phyloP scores from a whole-genome alignment of 1,139 yeast genomes.

The Schizosaccharomyces versatilis region DNA sequence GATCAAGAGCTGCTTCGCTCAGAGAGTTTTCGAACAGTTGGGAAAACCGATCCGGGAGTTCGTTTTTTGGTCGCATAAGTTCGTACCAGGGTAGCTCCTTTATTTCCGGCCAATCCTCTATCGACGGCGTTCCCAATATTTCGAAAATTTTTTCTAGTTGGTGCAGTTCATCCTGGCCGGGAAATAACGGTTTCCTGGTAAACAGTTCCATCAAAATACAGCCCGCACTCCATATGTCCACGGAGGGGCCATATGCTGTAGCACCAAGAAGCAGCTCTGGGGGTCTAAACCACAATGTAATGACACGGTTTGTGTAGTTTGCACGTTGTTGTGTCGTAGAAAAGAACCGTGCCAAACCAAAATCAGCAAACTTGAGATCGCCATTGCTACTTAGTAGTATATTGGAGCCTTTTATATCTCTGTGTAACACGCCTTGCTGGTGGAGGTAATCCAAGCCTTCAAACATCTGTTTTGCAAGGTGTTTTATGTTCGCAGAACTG shows the following conservation, averaged over 20 bases:
- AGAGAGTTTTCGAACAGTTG: slow-evolving; percentile 24
- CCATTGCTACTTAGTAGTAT: slow-evolving; percentile 57
- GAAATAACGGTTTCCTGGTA: slow-evolving; percentile 53
- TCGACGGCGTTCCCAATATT: slow-evolving; percentile 68
- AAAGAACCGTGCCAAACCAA: slow-evolving; percentile 58
- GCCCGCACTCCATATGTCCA: slow-evolving; percentile 95
- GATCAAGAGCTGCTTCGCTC: slow-evolving; percentile 37
- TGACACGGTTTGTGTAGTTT: slow-evolving; percentile 80
- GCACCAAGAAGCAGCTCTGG: slow-evolving; percentile 83
- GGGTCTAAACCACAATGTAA: slow-evolving; percentile 91
- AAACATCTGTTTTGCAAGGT: slow-evolving; percentile 50
- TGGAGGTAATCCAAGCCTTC: slow-evolving; percentile 70
- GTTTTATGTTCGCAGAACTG: slow-evolving; percentile 49
- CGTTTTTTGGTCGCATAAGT: slow-evolving; percentile 42
- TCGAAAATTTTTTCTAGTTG: slow-evolving; percentile 59
- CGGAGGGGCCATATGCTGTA: slow-evolving; percentile 72
- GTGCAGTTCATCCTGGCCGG: slow-evolving; percentile 71
- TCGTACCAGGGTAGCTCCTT: slow-evolving; percentile 79
- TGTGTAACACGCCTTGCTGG: slow-evolving; percentile 54
- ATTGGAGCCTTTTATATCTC: slow-evolving; percentile 83
- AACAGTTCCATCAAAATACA: slow-evolving; percentile 70
- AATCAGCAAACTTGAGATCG: slow-evolving; percentile 65
- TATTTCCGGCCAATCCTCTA: slow-evolving; percentile 56
- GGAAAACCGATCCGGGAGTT: slow-evolving; percentile 28
- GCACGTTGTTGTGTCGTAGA: slow-evolving; percentile 24